Base-by-base conservation (phyloP, 2,329 filamentous ascomycete species). In the Fusarium keratoplasticum region DNA sequence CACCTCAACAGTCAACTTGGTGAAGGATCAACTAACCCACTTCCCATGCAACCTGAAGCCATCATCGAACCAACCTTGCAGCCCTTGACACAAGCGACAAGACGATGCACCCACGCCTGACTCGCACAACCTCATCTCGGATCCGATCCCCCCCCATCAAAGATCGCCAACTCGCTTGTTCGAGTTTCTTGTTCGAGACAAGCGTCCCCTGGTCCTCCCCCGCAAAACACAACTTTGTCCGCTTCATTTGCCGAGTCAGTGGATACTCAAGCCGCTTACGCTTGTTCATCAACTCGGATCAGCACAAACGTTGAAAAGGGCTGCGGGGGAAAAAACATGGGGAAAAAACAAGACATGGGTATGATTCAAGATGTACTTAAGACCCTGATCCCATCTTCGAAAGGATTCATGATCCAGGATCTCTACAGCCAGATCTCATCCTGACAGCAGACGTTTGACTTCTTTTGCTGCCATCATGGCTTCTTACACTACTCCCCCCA, bases 221-320 rank as follows among this genome's bases (percentile, higher is more conserved):
- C 57, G 38, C 47, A 22, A 33, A 38, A 29, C 18, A 38, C 14
- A 25, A 33, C 31, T 11, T 33, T n/a, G 27, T 20, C 68, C 61
- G 58, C 64, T 36, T 7, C 36, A 61, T 73, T 47, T 70, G 50
- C 72, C 70, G 66, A 27, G 33, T 38, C 29, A 36, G 25, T 55
- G 57, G n/a, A 44, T 31, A 25, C 47, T 36, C 64, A 74, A 77
- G 71, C 75, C 73, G 47, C 75, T 71, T 70, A 76, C 69, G 62
- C 66, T 27, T 44, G 38, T 62, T 33, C n/a, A 69, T 54, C 25
- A 36, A 22, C n/a, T 22, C n/a, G n/a, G 52, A 33, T 57, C 35
- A 31, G 33, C 63, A 42, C 31, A 4, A 22, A 35, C 40, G 35
- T 47, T 54, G 54, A 22, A 40, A 59, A 64, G 60, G n/a, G 29